Evolutionary conservation across 148 eudicot genomes (phyloP).

Genomic region (Talinum fruticosum): DNA sequence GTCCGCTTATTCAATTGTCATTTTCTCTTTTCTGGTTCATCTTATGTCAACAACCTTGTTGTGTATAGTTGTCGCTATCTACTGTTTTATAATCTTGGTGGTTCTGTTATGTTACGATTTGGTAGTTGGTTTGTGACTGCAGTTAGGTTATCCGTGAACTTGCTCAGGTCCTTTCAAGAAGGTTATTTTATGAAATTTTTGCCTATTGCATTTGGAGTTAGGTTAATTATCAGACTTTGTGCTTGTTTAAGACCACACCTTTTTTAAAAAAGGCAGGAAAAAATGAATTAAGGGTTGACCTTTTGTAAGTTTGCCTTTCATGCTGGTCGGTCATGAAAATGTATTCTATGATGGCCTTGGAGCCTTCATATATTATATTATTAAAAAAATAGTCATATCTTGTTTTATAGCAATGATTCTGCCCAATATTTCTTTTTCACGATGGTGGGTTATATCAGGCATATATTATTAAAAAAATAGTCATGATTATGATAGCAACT

Average conservation of each 20-base stretch:
- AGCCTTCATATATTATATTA: neutral
- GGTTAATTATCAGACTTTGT: conserved; percentile 13
- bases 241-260: conserved; percentile 6
- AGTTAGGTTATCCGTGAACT: conserved; percentile 39
- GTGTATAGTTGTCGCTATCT: neutral
- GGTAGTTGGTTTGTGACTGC: conserved; percentile 25
- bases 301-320: neutral
- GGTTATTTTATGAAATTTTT: conserved; percentile 13
- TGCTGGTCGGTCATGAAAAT: conserved; percentile 5
- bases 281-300: conserved; percentile 14
- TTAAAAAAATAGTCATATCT: neutral
- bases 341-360: neutral
- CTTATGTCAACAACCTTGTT: conserved; percentile 17
- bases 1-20: conserved; percentile 4
- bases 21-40: conserved; percentile 15
- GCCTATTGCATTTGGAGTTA: conserved; percentile 14
- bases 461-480: conserved; percentile 17
- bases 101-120: conserved; percentile 14
- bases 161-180: conserved; percentile 13
- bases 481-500: conserved; percentile 14
- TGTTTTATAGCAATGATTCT: neutral
- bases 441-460: neutral
- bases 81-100: neutral
- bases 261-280: neutral
- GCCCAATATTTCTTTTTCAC: neutral